A percentile compares a stretch with the other conserved stretches of the same genome.
Evolutionary conservation across 2,329 filamentous ascomycete genomes (phyloP).

Genomic region (Cytospora leucostoma): DNA sequence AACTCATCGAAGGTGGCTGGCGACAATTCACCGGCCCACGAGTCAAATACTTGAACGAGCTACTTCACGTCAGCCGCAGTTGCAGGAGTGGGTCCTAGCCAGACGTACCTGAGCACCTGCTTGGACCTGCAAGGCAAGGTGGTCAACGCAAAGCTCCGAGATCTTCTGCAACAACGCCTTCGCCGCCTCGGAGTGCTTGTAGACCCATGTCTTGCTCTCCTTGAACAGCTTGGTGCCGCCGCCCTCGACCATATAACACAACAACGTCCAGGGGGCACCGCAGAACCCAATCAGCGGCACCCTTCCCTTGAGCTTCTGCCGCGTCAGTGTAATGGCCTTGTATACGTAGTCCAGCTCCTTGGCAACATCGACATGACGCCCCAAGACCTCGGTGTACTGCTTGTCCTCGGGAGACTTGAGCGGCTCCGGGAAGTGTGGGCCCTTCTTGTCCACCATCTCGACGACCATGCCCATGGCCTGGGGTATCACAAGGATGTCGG

Average conservation of each 20-base stretch:
- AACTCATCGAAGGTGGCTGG: constrained; percentile 82
- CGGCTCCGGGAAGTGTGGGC: constrained; percentile 89
- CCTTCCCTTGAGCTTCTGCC: constrained; percentile 81
- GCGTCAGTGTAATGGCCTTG: constrained; percentile 87
- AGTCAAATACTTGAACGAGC: constrained; percentile 96
- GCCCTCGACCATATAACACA: constrained; percentile 99
- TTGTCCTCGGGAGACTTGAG: constrained; percentile 76
- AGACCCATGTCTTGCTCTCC: constrained; percentile 95
- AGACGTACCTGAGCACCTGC: constrained; percentile 79
- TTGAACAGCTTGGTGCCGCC: constrained; percentile 94
- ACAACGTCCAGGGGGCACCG: constrained; percentile 91
- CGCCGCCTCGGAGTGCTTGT: constrained; percentile 78
- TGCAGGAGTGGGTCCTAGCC: not conserved
- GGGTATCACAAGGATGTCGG: constrained; percentile 94
- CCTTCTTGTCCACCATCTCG: constrained; percentile 94
- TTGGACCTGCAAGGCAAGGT: constrained; percentile 86
- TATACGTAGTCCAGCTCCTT: constrained; percentile 91
- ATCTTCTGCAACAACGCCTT: constrained; percentile 88
- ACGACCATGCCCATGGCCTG: constrained; percentile 99
- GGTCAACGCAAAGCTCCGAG: constrained; percentile 90
- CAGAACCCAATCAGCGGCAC: constrained; percentile 97
- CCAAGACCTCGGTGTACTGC: constrained; percentile 79
- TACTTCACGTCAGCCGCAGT: constrained; percentile 37
- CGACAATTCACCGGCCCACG: constrained; percentile 93
- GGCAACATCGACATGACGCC: constrained; percentile 78